Evolutionary conservation across 257 asterid genomes (phyloP).

Genomic region (Phtheirospermum japonicum): DNA sequence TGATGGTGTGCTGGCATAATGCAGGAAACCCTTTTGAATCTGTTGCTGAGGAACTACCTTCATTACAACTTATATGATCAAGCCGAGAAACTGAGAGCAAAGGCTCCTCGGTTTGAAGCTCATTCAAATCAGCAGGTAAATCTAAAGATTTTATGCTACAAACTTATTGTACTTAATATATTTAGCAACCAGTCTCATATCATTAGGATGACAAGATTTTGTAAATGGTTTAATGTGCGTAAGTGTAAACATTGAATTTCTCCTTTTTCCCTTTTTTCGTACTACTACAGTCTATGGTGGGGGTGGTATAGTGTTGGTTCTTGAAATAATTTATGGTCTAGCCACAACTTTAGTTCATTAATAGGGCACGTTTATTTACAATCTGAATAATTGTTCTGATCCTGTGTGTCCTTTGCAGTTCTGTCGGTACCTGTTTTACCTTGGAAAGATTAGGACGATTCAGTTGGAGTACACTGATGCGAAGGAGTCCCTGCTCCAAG

Average conservation of each 20-base stretch:
- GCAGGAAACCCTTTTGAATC: slow-evolving; percentile 78
- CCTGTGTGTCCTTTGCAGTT: slow-evolving; percentile 43
- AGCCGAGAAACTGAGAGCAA: slow-evolving; percentile 78
- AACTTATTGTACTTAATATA: no score
- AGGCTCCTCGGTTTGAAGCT: slow-evolving; percentile 77
- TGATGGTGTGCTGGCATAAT: slow-evolving; percentile 21
- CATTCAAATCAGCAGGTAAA: slow-evolving; percentile 78
- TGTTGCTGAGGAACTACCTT: slow-evolving; percentile 71
- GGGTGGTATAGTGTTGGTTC: no score
- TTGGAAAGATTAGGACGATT: slow-evolving; percentile 76
- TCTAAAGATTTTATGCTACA: slow-evolving; percentile 1
- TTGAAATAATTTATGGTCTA: no score
- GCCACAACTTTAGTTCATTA: no score
- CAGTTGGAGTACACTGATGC: slow-evolving; percentile 84
- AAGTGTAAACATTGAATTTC: no score
- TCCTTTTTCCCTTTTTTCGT: no score
- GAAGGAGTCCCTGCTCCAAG: slow-evolving; percentile 75
- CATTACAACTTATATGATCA: slow-evolving; percentile 77
- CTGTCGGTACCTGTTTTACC: slow-evolving; percentile 72
- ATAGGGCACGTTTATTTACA: no score
- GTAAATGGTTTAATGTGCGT: no score
- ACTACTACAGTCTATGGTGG: no score
- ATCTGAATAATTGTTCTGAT: slow-evolving; percentile 17
- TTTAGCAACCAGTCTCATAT: no score
- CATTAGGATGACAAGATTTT: no score